Evolutionary conservation across 2,329 filamentous ascomycete species (phyloP).

Genomic region (Colletotrichum lini): DNA sequence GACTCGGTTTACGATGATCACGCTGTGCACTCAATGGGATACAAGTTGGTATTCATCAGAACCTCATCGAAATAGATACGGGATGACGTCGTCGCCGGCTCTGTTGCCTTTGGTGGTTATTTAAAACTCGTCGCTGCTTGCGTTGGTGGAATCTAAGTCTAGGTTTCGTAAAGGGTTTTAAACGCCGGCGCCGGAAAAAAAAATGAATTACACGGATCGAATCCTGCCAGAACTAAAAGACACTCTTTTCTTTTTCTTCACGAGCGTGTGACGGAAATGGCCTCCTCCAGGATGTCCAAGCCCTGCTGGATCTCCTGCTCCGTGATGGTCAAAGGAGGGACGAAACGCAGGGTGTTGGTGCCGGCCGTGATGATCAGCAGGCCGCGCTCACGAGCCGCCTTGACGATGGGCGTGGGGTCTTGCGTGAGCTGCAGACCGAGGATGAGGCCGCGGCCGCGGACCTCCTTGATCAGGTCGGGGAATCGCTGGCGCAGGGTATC

Average conservation of each 20-base stretch:
- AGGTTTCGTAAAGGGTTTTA: conserved; percentile 24
- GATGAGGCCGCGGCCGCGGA: conserved; percentile 87
- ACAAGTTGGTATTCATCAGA: background rate
- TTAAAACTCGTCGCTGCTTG: conserved; percentile 22
- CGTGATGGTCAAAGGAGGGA: conserved; percentile 87
- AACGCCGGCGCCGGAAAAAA: conserved; percentile 36
- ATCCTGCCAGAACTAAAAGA: background rate
- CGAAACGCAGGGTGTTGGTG: conserved; percentile 91
- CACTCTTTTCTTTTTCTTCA: background rate
- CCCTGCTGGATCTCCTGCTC: conserved; percentile 86
- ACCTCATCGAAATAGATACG: background rate
- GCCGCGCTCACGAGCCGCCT: conserved; percentile 88
- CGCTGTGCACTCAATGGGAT: background rate
- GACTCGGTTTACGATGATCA: too few relatives aligned
- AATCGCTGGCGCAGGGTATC: conserved; percentile 61
- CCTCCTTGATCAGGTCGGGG: conserved; percentile 82
- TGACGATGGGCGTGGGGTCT: conserved; percentile 82
- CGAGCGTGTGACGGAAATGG: conserved; percentile 64
- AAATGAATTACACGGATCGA: conserved; percentile 28
- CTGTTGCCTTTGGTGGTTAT: background rate
- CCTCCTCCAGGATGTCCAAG: conserved; percentile 80
- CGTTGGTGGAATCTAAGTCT: conserved; percentile 31
- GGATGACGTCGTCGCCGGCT: background rate
- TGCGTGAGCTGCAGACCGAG: conserved; percentile 86
- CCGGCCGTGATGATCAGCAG: conserved; percentile 93